A percentile compares a stretch with the other conserved stretches of the same genome.
Conservation (phyloP, 2,329 filamentous ascomycete genomes). For the Aspergillus cejpii region DNA sequence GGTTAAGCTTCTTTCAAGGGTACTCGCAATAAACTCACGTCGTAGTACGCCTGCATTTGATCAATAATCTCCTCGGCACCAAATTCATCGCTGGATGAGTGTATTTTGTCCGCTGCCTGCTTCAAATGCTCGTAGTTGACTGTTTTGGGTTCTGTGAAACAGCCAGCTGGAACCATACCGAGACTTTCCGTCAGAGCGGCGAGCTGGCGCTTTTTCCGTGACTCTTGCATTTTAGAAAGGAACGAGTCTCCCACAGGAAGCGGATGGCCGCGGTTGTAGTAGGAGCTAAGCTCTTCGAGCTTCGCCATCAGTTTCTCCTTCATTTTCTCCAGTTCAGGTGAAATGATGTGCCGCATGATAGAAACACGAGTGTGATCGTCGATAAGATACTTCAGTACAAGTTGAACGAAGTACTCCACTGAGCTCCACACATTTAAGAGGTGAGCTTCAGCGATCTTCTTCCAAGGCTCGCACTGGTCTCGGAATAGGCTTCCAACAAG, state of each 20-base stretch:
- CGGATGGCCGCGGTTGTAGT: slow-evolving; percentile 20
- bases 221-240: slow-evolving; percentile 7
- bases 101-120: background rate
- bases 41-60: slow-evolving; percentile 35
- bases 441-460: slow-evolving; percentile 21
- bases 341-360: slow-evolving; percentile 17
- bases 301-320: slow-evolving; percentile 16
- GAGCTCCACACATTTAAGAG: slow-evolving; percentile 23
- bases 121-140: no score
- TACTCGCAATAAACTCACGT: slow-evolving; percentile 10
- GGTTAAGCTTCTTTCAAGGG: background rate
- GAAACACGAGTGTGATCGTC: slow-evolving; percentile 18
- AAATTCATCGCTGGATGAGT: slow-evolving; percentile 25
- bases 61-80: slow-evolving; percentile 40
- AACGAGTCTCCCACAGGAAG: slow-evolving; percentile 17
- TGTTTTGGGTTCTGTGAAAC: background rate
- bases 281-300: slow-evolving; percentile 19
- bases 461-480: slow-evolving; percentile 33
- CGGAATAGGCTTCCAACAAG: slow-evolving; percentile 31
- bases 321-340: slow-evolving; percentile 20
- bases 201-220: slow-evolving; percentile 8
- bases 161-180: no score
- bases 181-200: slow-evolving; percentile 1
- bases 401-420: slow-evolving; percentile 16
- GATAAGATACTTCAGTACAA: slow-evolving; percentile 21